Percentiles rank a stretch among this genome's conserved stretches.
phyloP scores from a whole-genome alignment of 2,329 filamentous ascomycete genomes.

The Neonectria faginata region DNA sequence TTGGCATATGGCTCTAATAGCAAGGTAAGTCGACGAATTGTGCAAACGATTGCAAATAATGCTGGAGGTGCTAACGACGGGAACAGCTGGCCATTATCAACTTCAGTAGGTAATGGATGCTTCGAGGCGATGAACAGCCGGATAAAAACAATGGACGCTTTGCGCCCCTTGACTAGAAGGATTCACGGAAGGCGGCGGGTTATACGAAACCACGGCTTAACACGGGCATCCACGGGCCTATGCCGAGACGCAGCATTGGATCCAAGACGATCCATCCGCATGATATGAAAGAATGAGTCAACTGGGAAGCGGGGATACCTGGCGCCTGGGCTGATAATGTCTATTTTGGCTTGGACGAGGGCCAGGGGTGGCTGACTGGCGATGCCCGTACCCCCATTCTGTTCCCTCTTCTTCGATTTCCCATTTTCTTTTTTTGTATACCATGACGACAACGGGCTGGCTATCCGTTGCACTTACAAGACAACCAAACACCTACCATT shows the following conservation, averaged over 20 bases:
- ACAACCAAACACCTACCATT: constrained; percentile 32
- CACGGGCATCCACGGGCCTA: constrained; percentile 13
- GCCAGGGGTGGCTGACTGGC: constrained; percentile 14
- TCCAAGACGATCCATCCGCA: constrained; percentile 7
- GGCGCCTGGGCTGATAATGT: constrained; percentile 32
- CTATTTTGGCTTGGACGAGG: constrained; percentile 32
- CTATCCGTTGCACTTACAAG: constrained; percentile 29
- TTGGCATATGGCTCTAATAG: constrained; percentile 73
- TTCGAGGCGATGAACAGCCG: background rate
- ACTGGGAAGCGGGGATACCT: constrained; percentile 20
- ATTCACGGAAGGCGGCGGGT: constrained; percentile 4
- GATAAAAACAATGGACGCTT: background rate
- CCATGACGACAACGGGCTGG: constrained; percentile 42
- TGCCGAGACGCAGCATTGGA: constrained; percentile 14
- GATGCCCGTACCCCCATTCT: constrained; percentile 14
- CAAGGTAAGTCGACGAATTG: constrained; percentile 61
- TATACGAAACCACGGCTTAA: constrained; percentile 12
- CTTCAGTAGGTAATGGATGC: constrained; percentile 55
- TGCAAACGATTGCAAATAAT: too few species aligned
- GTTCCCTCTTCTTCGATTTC: background rate
- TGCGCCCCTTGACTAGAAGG: background rate
- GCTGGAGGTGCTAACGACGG: constrained; percentile 27
- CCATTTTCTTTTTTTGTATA: constrained; percentile 42
- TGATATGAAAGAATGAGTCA: constrained; percentile 17
- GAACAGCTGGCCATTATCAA: constrained; percentile 63